Evolutionary conservation across 1,284 basidiomycete genomes (phyloP).

Genomic region (Fomitopsis schrenkii): DNA sequence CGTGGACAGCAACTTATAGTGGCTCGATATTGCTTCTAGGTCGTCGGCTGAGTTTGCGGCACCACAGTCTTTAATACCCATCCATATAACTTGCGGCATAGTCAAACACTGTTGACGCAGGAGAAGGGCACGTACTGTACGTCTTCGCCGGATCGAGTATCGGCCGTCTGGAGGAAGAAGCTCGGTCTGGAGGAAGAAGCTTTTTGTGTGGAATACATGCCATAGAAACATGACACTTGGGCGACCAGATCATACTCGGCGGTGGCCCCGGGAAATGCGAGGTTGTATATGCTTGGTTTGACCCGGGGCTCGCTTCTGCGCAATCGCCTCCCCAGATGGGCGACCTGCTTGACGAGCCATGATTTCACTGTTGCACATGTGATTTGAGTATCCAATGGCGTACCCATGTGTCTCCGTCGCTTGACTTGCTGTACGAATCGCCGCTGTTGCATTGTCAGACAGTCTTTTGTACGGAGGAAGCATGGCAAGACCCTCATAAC

Average conservation of each 20-base stretch:
- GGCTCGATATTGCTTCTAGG: slow-evolving; percentile 15
- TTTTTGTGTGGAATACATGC: slow-evolving; percentile 6
- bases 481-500: background rate
- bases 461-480: background rate
- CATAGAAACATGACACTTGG: slow-evolving; percentile 12
- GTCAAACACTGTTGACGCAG: background rate
- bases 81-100: slow-evolving; percentile 9
- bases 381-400: background rate
- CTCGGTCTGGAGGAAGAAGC: background rate
- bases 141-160: slow-evolving; percentile 7
- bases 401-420: background rate
- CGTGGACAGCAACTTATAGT: slow-evolving; percentile 15
- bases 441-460: background rate
- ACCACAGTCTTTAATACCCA: slow-evolving; percentile 24
- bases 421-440: background rate
- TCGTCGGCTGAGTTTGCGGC: slow-evolving; percentile 11
- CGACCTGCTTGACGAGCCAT: background rate
- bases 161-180: background rate
- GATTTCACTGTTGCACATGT: background rate
- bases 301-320: background rate
- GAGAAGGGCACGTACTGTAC: slow-evolving; percentile 6
- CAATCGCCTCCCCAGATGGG: background rate
- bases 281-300: slow-evolving; percentile 7
- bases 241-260: slow-evolving; percentile 15
- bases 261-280: slow-evolving; percentile 15